Conservation (phyloP, 2,329 filamentous ascomycete species). For the Pseudogymnoascus sp. region DNA sequence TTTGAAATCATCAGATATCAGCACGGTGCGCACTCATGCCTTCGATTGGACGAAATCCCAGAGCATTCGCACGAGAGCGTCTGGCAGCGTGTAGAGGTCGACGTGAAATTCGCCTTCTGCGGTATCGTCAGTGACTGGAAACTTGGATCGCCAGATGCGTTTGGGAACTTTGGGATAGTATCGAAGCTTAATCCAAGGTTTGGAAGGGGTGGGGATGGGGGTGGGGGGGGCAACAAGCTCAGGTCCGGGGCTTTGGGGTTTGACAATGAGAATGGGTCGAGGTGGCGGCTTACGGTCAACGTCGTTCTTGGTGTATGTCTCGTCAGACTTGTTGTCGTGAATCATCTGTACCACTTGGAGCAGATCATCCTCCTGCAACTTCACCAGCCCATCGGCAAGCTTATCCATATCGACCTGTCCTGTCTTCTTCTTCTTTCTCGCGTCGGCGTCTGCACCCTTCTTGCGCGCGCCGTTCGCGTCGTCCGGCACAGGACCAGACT, state of each 20-base stretch:
- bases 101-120: constrained; percentile 94
- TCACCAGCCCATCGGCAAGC: constrained; percentile 82
- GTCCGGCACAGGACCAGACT: constrained; percentile 79
- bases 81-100: constrained; percentile 94
- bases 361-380: constrained; percentile 85
- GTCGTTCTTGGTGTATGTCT: constrained; percentile 96
- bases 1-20: not conserved
- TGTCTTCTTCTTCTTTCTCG: constrained; percentile 66
- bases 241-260: not conserved
- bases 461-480: constrained; percentile 56
- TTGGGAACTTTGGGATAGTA: not conserved
- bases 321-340: constrained; percentile 88
- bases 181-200: not conserved
- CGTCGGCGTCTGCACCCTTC: constrained; percentile 49
- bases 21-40: constrained; percentile 24
- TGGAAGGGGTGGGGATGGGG: not conserved
- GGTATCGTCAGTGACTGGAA: constrained; percentile 9
- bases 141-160: not conserved
- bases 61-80: constrained; percentile 80
- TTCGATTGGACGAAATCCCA: constrained; percentile 70
- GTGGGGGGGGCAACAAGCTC: not conserved
- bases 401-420: constrained; percentile 81
- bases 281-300: constrained; percentile 67
- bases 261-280: not conserved
- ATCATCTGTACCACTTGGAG: constrained; percentile 96